phyloP scores from a whole-genome alignment of 176 grass and related monocot genomes.

The Phragmites australis region DNA sequence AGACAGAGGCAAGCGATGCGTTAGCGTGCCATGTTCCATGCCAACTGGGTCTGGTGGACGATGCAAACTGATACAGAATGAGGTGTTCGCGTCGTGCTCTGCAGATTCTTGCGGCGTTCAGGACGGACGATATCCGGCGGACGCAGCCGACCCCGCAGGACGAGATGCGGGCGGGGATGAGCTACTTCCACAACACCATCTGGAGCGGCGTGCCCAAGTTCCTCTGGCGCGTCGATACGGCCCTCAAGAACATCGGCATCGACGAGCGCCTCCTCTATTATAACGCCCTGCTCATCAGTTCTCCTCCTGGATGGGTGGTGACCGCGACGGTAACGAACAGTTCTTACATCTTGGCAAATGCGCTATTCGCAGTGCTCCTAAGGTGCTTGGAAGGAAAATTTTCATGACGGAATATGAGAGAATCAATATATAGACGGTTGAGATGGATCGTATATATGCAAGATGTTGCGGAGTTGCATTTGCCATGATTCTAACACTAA shows the following conservation, averaged over 20 bases:
- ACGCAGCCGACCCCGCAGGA: constrained; percentile 72
- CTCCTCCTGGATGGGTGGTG: constrained; percentile 93
- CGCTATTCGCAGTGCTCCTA: too few species aligned
- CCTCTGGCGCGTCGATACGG: constrained; percentile 73
- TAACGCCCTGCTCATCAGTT: constrained; percentile 74
- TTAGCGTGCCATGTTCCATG: not conserved
- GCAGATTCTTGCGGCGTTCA: constrained; percentile 83
- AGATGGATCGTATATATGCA: too few species aligned
- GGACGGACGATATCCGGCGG: constrained; percentile 80
- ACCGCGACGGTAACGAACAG: constrained; percentile 60
- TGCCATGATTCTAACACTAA: too few species aligned
- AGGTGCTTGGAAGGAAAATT: too few species aligned
- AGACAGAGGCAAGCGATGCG: constrained; percentile 53
- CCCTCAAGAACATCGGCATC: constrained; percentile 82
- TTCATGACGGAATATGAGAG: too few species aligned
- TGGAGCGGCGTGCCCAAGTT: constrained; percentile 90
- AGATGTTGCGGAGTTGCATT: too few species aligned
- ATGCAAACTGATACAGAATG: not conserved
- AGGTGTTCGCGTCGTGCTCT: not conserved
- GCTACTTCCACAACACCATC: constrained; percentile 84
- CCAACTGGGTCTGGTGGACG: not conserved
- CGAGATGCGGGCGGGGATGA: constrained; percentile 92
- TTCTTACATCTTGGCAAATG: not conserved
- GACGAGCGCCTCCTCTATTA: constrained; percentile 79
- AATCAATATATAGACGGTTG: too few species aligned